Conservation (phyloP, 306 rosid species). For the Coriaria nepalensis region DNA sequence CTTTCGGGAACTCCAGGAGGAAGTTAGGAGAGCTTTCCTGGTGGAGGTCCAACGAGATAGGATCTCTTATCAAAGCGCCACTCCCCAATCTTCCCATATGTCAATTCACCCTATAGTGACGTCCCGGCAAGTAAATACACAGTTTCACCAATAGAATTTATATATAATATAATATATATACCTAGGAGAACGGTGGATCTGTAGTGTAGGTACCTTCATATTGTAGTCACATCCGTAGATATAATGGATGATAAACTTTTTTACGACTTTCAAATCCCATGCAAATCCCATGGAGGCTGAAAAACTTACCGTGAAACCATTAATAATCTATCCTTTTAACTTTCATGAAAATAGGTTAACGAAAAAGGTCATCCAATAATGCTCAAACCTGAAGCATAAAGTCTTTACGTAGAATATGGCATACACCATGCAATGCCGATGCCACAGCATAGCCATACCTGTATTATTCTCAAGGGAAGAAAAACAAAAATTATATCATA, state of each 20-base stretch:
- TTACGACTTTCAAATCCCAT: constrained; percentile 51
- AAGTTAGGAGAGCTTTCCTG: constrained; percentile 66
- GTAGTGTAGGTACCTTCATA: constrained; percentile 30
- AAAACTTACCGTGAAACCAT: constrained; percentile 13
- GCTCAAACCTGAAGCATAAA: constrained; percentile 77
- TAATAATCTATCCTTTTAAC: constrained; percentile 9
- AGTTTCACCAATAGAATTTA: not conserved
- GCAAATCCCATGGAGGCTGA: constrained; percentile 96
- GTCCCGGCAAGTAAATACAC: constrained; percentile 3
- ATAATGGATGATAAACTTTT: constrained; percentile 60
- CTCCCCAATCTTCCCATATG: constrained; percentile 75
- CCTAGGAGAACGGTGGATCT: not conserved
- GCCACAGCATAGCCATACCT: constrained; percentile 97
- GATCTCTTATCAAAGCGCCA: constrained; percentile 97
- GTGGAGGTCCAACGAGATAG: constrained; percentile 69
- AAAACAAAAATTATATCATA: constrained; percentile 14
- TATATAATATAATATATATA: not conserved
- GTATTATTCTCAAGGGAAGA: constrained; percentile 19
- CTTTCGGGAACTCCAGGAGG: constrained; percentile 93
- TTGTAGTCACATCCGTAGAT: constrained; percentile 82
- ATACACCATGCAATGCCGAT: constrained; percentile 81
- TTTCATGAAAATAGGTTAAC: not conserved
- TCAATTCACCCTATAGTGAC: constrained; percentile 50
- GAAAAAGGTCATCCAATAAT: constrained; percentile 3
- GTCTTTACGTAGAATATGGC: constrained; percentile 60